A percentile compares a stretch with the other conserved stretches of the same genome.
Conservation (phyloP, 2,329 filamentous ascomycete species). For the Neoarthrinium moseri region DNA sequence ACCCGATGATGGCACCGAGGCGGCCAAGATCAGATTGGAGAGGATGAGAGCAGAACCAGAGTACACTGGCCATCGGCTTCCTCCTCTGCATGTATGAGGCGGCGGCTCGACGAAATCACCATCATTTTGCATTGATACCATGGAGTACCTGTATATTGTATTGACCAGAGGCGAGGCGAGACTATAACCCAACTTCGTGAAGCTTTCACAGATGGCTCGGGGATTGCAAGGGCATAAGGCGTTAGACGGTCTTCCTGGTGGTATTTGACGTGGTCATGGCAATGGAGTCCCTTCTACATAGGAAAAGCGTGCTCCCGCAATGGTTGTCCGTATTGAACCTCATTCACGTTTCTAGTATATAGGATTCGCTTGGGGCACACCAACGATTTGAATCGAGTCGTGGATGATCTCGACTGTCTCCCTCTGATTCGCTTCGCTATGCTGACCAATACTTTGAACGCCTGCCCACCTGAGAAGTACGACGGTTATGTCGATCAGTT, state of each 20-base stretch:
- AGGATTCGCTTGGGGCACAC: conserved; percentile 7
- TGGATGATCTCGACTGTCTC: neutral
- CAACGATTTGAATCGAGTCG: conserved; percentile 8
- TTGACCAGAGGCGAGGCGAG: neutral
- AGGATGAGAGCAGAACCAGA: conserved; percentile 44
- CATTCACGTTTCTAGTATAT: conserved; percentile 14
- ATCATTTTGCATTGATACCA: conserved; percentile 4
- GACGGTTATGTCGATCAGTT: neutral
- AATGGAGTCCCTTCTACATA: conserved; percentile 7
- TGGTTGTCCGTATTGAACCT: no score
- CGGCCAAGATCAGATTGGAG: conserved; percentile 60
- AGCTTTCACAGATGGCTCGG: neutral
- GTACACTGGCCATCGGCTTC: conserved; percentile 17
- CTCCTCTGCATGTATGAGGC: conserved; percentile 6
- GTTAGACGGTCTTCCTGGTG: neutral
- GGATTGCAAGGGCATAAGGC: neutral
- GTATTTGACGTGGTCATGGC: neutral
- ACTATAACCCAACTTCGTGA: conserved; percentile 1
- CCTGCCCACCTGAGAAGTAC: neutral
- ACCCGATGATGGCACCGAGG: conserved; percentile 67
- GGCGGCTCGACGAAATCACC: no score
- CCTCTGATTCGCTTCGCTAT: neutral
- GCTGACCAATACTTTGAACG: neutral
- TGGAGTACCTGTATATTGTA: conserved; percentile 6
- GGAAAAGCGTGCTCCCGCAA: conserved; percentile 1